phyloP scores from a whole-genome alignment of 2,329 filamentous ascomycete genomes.

The Cryphonectria radicalis region DNA sequence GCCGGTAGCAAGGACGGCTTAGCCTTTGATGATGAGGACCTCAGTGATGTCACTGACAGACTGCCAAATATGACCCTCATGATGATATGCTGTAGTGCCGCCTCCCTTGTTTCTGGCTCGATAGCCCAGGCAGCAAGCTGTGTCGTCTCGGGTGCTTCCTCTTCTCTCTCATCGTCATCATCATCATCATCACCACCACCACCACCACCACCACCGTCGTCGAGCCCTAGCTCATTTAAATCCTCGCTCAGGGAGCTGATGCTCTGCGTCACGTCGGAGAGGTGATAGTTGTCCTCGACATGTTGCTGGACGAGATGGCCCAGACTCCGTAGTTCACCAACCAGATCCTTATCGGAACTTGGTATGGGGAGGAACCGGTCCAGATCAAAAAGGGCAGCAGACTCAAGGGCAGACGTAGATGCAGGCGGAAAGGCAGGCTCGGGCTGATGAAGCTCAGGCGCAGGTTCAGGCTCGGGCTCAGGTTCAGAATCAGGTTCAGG shows the following conservation, averaged over 20 bases:
- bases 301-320: slow-evolving; percentile 45
- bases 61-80: slow-evolving; percentile 42
- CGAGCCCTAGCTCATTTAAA: slow-evolving; percentile 37
- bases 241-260: slow-evolving; percentile 32
- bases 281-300: slow-evolving; percentile 46
- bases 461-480: neutral
- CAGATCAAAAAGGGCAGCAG: slow-evolving; percentile 31
- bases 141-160: slow-evolving; percentile 18
- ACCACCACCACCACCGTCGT: slow-evolving; percentile 9
- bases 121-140: slow-evolving; percentile 38
- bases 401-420: neutral
- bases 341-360: slow-evolving; percentile 43
- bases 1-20: slow-evolving; percentile 44
- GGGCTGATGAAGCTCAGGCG: neutral
- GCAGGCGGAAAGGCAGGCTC: slow-evolving; percentile 16
- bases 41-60: slow-evolving; percentile 36
- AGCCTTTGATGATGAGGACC: slow-evolving; percentile 20
- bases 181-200: neutral
- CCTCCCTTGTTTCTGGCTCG: slow-evolving; percentile 38
- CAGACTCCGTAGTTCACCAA: slow-evolving; percentile 40
- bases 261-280: slow-evolving; percentile 32
- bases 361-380: slow-evolving; percentile 44
- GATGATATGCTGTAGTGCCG: slow-evolving; percentile 45
- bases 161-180: neutral
- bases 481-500: neutral